Evolutionary conservation across 2,329 filamentous ascomycete species (phyloP).

Genomic region (Zymoseptoria ardabiliae): DNA sequence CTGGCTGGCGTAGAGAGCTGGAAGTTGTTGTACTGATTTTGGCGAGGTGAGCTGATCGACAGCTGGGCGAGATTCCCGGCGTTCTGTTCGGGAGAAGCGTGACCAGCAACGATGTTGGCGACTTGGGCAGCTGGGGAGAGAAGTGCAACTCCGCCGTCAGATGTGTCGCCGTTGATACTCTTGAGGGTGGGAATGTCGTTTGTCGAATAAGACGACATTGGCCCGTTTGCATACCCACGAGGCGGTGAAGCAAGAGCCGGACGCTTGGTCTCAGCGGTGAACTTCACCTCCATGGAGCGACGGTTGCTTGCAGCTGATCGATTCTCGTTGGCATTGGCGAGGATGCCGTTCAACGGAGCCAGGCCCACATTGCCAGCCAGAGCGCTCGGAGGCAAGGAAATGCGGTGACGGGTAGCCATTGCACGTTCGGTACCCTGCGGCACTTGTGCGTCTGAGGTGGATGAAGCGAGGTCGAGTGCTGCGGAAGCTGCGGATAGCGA

Average conservation of each 20-base stretch:
- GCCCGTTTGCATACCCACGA: slow-evolving; percentile 50
- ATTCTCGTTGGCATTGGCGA: slow-evolving; percentile 34
- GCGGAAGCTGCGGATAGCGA: slow-evolving; percentile 75
- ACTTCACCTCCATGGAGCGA: slow-evolving; percentile 43
- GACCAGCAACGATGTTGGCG: slow-evolving; percentile 14
- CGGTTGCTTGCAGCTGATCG: slow-evolving; percentile 37
- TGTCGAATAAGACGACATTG: slow-evolving; percentile 80
- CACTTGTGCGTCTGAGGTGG: slow-evolving; percentile 53
- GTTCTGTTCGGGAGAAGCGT: slow-evolving; percentile 41
- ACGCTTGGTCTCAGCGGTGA: slow-evolving; percentile 38
- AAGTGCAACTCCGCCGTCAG: slow-evolving; percentile 38
- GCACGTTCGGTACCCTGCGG: slow-evolving; percentile 54
- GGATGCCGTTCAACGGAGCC: slow-evolving; percentile 33
- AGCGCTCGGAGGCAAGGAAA: slow-evolving; percentile 31
- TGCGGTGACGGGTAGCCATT: slow-evolving; percentile 41
- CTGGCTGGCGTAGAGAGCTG: slow-evolving; percentile 18
- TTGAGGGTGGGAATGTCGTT: slow-evolving; percentile 85
- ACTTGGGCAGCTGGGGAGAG: slow-evolving; percentile 22
- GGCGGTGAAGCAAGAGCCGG: slow-evolving; percentile 50
- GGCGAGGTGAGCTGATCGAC: slow-evolving; percentile 48
- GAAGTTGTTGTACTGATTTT: slow-evolving; percentile 63
- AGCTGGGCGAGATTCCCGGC: slow-evolving; percentile 75
- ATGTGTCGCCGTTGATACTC: slow-evolving; percentile 49
- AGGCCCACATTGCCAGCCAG: slow-evolving; percentile 28
- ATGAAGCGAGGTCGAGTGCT: slow-evolving; percentile 67